Evolutionary conservation across 139 green algal genomes (phyloP).

Genomic region (Chlamydomonas incerta): DNA sequence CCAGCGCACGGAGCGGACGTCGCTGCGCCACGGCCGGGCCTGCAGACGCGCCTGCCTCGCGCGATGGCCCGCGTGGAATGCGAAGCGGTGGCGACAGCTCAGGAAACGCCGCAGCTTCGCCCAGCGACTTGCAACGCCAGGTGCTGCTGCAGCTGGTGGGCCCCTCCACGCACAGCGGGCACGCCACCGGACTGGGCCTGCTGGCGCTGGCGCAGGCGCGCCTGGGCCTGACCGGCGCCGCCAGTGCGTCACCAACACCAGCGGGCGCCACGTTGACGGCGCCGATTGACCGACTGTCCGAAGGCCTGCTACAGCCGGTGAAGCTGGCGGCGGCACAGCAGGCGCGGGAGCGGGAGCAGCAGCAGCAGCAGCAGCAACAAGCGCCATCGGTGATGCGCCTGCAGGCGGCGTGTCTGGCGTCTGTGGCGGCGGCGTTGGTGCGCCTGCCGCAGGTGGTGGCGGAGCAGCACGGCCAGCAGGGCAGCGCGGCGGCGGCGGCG

Average conservation of each 20-base stretch:
- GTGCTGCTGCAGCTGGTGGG: background rate
- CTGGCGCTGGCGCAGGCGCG: background rate
- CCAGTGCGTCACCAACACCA: no score
- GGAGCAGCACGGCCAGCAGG: background rate
- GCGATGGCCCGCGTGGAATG: no score
- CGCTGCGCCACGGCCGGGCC: no score
- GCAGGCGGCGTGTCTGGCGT: slow-evolving; percentile 3
- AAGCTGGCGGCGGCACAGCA: background rate
- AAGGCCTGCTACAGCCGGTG: background rate
- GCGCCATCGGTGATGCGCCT: background rate
- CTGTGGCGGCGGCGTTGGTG: background rate
- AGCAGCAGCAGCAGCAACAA: no score
- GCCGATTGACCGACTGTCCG: no score
- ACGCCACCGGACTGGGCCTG: background rate
- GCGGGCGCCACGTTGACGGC: no score
- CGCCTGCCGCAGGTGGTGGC: background rate
- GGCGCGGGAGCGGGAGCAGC: no score
- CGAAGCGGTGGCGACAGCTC: no score
- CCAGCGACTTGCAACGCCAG: background rate
- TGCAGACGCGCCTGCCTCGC: no score
- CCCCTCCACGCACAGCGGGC: background rate
- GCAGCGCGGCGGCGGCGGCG: background rate
- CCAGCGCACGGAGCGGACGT: no score
- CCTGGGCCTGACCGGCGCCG: background rate
- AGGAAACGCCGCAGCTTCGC: background rate